phyloP scores from a whole-genome alignment of 1,284 basidiomycete species.

The Tilletia caries region DNA sequence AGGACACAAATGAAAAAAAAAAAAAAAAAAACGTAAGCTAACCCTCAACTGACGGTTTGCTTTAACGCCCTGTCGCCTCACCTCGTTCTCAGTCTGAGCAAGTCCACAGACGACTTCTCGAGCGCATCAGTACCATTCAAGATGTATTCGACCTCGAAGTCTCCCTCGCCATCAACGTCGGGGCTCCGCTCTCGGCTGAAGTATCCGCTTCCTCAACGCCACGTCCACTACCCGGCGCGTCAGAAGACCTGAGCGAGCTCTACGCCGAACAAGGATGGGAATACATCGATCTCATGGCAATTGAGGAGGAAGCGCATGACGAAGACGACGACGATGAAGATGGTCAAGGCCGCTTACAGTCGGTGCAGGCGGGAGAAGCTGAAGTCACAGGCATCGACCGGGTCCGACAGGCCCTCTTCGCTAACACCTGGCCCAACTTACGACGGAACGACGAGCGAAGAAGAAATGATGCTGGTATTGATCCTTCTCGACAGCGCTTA shows the following conservation, averaged over 20 bases:
- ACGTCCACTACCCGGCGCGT: background rate
- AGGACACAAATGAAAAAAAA: too few relatives aligned
- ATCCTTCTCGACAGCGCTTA: background rate
- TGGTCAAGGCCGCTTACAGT: background rate
- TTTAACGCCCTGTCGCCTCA: too few relatives aligned
- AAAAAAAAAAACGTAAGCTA: too few relatives aligned
- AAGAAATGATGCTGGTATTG: background rate
- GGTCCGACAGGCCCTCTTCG: conserved; percentile 38
- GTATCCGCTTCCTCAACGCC: conserved; percentile 6
- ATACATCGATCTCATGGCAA: conserved; percentile 27
- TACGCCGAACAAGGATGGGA: conserved; percentile 44
- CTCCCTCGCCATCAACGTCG: conserved; percentile 19
- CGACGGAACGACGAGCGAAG: conserved; percentile 24
- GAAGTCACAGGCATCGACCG: conserved; percentile 36
- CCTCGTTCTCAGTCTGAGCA: conserved; percentile 4
- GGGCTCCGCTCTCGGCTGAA: conserved; percentile 15
- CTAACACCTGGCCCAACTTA: conserved; percentile 40
- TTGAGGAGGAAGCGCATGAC: background rate
- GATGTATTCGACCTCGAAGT: conserved; percentile 24
- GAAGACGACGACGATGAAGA: conserved; percentile 22
- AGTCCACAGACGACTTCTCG: background rate
- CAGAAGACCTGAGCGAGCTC: conserved; percentile 28
- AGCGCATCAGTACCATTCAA: background rate
- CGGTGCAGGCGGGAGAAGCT: conserved; percentile 12
- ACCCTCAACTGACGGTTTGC: too few relatives aligned